Evolutionary conservation across 352 stramenopile species (phyloP), one percentile per base, ranked within the genome.

Genomic region (Phytophthora meadii): DNA sequence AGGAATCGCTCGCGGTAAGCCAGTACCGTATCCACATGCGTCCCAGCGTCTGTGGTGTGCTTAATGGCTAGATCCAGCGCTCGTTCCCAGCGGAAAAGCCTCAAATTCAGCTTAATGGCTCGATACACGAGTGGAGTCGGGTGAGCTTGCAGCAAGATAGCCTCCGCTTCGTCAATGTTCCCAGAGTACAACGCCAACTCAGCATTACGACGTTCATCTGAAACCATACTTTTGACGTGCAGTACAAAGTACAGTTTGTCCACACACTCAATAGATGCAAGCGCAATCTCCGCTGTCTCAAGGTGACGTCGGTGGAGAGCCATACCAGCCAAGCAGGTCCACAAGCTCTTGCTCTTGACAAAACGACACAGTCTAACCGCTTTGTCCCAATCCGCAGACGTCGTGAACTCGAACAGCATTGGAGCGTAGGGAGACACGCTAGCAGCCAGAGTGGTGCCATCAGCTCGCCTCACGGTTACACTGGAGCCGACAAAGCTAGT

Each of bases 241-340:
- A 96, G 77, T 40, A 98, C 78, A 51, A 97, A 98, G 74, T 98
- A 90, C 17, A 98, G 83, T 72, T 98, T 98, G 69, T 97, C 93
- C n/a, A 98, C 85, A 49, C 89, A 84, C 46, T 95, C 77, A 44
- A 98, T 90, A 12, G 92, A 92, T 5, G 93, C 92, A n/a, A 98
- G 72, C 6, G 90, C 84, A 58, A 97, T 91, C 64, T 98, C 94
- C 2, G 93, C 95, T 12, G 92, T 94, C 61, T 98, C 89, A 0
- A 98, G 65, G 69, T 98, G 94, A 5, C 81, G 85, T 12, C 77
- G 79, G 34, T 95, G 76, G 0, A 98, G 68, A 5, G 95, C 93
- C 87, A 98, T 97, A 11, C 88, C 90, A 0, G 92, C 90, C 15
- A 98, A 72, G 45, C 80, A 95, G 11, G 90, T 97, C 94, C 94